Base-by-base conservation (phyloP, 2,329 filamentous ascomycete genomes). In the Mariannaea elegans region DNA sequence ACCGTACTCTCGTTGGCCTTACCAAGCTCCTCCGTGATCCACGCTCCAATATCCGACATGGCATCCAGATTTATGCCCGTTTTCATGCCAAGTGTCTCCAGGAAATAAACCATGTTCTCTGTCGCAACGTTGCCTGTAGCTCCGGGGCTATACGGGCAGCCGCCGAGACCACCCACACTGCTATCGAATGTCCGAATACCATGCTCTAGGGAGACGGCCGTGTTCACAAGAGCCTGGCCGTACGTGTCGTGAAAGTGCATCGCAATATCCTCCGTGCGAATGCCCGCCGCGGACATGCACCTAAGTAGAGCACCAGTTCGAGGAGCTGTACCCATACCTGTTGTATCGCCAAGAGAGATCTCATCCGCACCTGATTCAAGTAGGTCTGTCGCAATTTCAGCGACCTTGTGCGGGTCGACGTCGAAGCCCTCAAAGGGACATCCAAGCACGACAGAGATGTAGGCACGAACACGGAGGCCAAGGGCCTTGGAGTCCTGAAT, bases 241-340 rank as follows among this genome's bases (percentile, higher is more conserved):
- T 93, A 94, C 1, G 93, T 96, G 72, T 97, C 92, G 75, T 97
- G 93, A 71, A 96, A 94, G 76, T 97, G 93, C 78, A 94, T 87
- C 0, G 91, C 91, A 10, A 96, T 77, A 68, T 91, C 89, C 68
- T 88, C 86, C 54, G 83, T 84, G 18, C 89, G 83, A 16, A 96
- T 83, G 0, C 89, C 90, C 2, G 90, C 90, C 1, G 87, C 84
- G 8, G 81, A 76, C 76, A 93, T 78, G 56, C 88, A 88, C 64
- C 83, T 82, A 58, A 93, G 80, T 45, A 93, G 78, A 56, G 86
- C 84, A 55, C 81, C 79, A 2, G 90, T 92, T 56, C 87, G 81
- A 16, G 88, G 88, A n/a, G 88, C 89, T 0, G 92, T 96, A 29
- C 93, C 94, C 85, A 96, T 93, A 16, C 94, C 94, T 0, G 93